Base-by-base conservation (phyloP, 139 green algal genomes). In the Yamagishiella unicocca region DNA sequence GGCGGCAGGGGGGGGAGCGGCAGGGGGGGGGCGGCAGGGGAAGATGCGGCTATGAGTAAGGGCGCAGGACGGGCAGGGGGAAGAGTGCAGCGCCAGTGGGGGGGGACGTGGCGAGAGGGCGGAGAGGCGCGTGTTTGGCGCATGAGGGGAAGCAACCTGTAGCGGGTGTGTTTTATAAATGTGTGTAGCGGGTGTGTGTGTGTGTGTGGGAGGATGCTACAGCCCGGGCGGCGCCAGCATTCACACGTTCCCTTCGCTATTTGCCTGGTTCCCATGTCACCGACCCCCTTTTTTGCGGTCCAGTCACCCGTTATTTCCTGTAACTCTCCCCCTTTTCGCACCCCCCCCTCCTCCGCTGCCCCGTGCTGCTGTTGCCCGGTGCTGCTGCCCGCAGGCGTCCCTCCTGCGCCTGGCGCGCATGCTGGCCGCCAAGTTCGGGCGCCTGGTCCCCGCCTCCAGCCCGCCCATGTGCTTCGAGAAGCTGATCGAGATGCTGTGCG, bases 381-480 rank as follows among this genome's bases (percentile, higher is more conserved):
- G 21, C 61, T 33, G 10, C 25, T 19, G 17, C 76, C 8, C 40
- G 21, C 79, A 86, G 46, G 81, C 81, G 38, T 55, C 45, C 17
- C 43, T 88, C 31, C 38, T 83, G 68, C 71, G 55, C 42, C 40
- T 90, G 27, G 87, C 87, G 0, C 61, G 84, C 22, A 64, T 90
- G 22, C 14, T 90, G 29, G 68, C 79, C 5, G 27, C 21, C 33
- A 45, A 33, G 42, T 79, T 72, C 27, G 81, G 81, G 25, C 45
- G 46, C 33, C 9, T 55, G 4, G 50, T 87, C 61, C 66, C 66
- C 27, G 45, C n/a, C 81, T 33, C 66, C 38, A 29, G 14, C 21
- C 81, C 81, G 66, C n/a, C 46, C 46, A 87, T 87, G 66, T 87
- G 45, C 45, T 87, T 70, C 21, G 81, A 87, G 81, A 53, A 87